Conservation (phyloP, 352 stramenopile species). For the Phytophthora lateralis region DNA sequence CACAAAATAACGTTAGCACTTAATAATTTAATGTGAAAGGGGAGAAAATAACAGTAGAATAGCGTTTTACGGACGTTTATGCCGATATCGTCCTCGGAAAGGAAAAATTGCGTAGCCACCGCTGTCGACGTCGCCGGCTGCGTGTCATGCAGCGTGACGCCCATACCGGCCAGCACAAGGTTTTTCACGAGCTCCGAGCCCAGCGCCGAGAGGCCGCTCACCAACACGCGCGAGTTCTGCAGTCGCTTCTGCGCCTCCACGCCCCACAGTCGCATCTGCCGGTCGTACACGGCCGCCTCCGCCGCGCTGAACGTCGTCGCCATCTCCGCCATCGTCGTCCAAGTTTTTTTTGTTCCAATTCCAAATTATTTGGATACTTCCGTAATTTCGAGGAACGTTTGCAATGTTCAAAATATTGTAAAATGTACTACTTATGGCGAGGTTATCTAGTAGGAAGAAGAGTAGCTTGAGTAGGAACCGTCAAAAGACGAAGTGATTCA, state of each 20-base stretch:
- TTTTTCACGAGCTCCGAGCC: constrained; percentile 97
- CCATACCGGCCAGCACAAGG: constrained; percentile 95
- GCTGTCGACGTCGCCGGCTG: constrained; percentile 46
- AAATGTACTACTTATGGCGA: too few species aligned
- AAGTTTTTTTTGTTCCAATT: too few species aligned
- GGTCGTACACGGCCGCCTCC: constrained; percentile 97
- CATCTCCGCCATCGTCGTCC: constrained; percentile 1
- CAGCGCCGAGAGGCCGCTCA: constrained; percentile 85
- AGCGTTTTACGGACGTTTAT: constrained; percentile 60
- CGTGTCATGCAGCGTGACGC: constrained; percentile 92
- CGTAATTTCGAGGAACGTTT: too few species aligned
- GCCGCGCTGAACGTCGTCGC: constrained; percentile 67
- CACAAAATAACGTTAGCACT: constrained; percentile 1
- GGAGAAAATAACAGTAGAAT: neutral
- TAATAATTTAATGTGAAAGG: neutral
- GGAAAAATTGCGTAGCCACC: constrained; percentile 87
- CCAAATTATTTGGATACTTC: too few species aligned
- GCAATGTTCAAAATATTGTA: too few species aligned
- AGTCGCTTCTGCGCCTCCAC: constrained; percentile 95
- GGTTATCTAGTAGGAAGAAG: too few species aligned
- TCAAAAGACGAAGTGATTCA: too few species aligned
- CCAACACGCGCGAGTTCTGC: constrained; percentile 87
- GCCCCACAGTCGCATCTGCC: constrained; percentile 99
- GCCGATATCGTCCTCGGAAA: constrained; percentile 67
- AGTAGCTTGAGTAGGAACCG: too few species aligned